phyloP scores from a whole-genome alignment of 345 rosid genomes.

The Euphorbia lathyris region DNA sequence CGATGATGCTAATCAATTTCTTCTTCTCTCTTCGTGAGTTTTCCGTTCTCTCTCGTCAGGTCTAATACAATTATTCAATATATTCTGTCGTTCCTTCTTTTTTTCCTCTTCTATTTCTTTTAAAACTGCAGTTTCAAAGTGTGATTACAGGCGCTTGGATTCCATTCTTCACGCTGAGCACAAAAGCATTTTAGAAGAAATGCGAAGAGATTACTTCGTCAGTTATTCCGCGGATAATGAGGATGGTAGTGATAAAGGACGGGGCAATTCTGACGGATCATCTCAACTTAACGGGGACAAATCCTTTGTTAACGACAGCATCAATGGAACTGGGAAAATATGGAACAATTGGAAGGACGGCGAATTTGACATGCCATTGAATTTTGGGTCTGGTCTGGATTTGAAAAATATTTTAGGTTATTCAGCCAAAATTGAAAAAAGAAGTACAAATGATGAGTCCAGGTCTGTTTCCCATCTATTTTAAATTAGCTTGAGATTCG shows the following conservation, averaged over 20 bases:
- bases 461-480: slow-evolving; percentile 28
- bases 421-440: slow-evolving; percentile 33
- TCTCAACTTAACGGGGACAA: slow-evolving; percentile 22
- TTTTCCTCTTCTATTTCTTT: background rate
- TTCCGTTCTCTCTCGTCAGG: slow-evolving; percentile 48
- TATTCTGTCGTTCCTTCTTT: background rate
- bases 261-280: slow-evolving; percentile 22
- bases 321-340: slow-evolving; percentile 24
- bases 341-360: slow-evolving; percentile 24
- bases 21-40: slow-evolving; percentile 67
- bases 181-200: slow-evolving; percentile 66
- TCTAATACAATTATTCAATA: background rate
- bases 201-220: slow-evolving; percentile 63
- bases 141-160: slow-evolving; percentile 60
- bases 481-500: background rate
- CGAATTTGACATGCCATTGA: slow-evolving; percentile 22
- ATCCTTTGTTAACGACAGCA: slow-evolving; percentile 12
- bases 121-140: background rate
- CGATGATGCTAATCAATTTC: slow-evolving; percentile 52
- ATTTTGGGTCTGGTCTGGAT: slow-evolving; percentile 43
- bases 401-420: slow-evolving; percentile 51
- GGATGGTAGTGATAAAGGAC: slow-evolving; percentile 8
- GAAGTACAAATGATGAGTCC: slow-evolving; percentile 33
- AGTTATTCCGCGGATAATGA: slow-evolving; percentile 37
- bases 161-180: slow-evolving; percentile 91